Evolutionary conservation across 139 green algal genomes (phyloP), one percentile per base, ranked within the genome.

Genomic region (Chlorokybus atmophyticus): DNA sequence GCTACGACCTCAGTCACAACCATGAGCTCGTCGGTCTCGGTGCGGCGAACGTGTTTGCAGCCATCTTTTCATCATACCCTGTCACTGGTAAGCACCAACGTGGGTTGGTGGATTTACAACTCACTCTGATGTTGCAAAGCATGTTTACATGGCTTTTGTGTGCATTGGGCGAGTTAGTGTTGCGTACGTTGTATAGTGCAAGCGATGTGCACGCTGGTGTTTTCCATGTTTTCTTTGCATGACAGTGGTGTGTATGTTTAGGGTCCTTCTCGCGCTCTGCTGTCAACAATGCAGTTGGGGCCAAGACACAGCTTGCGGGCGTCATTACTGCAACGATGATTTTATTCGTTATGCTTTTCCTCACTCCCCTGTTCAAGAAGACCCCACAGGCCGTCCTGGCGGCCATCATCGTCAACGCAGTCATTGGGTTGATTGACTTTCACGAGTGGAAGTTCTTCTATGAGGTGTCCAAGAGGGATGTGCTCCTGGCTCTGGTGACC

Each of bases 11-110:
- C 28, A 62, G 71, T 56, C 59, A 75, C 28, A 93, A 87, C 38
- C 80, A 87, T 63, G 87, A 94, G 78, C 82, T 94, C 50, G 54
- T 81, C 2, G 87, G 76, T 17, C 60, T 95, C 53, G 87, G 86
- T 40, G 32, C 94, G 2, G 78, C 86, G 51, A 94, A 94, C 79
- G 57, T 93, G 21, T 66, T 77, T 3, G 87, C 87, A 30, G 70
- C 85, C 14, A 50, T 70, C 14, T 94, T 91, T 70, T 83, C 77
- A 59, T 76, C 68, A 40, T 94, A 94, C 78, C 87, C 87, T 51
- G 85, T 75, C 50, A 87, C 31, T 32, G 59, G 59, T 14, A 47
- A 17, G 14, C 17, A 14, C 17, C n/a, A n/a, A n/a, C n/a, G n/a
- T n/a, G n/a, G n/a, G n/a, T n/a, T n/a, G n/a, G n/a, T n/a, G n/a